phyloP scores from a whole-genome alignment of 225 moss, liverwort and hornwort genomes.

The Marchantia paleacea region DNA sequence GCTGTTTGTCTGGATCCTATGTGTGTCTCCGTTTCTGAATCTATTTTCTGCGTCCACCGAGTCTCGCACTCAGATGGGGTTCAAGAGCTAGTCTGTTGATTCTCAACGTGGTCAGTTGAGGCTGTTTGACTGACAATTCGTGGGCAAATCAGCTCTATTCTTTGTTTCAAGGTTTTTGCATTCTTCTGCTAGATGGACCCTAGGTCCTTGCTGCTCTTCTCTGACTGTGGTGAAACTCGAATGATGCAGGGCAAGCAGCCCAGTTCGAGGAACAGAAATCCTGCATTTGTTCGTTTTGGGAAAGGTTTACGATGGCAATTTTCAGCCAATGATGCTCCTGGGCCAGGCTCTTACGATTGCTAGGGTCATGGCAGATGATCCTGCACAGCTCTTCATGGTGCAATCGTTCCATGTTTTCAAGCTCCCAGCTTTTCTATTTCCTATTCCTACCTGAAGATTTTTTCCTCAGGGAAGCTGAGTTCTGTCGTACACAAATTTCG shows the following conservation, averaged over 20 bases:
- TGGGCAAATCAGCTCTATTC: too few relatives aligned
- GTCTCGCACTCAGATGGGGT: neutral
- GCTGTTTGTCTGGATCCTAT: neutral
- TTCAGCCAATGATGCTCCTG: constrained; percentile 47
- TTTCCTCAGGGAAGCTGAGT: neutral
- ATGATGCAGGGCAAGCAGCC: constrained; percentile 66
- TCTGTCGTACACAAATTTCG: neutral
- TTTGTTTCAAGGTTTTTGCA: neutral
- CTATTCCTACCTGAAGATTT: neutral
- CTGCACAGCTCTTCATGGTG: neutral
- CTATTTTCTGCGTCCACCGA: neutral
- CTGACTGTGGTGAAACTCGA: neutral
- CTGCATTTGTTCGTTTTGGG: constrained; percentile 68
- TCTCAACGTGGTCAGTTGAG: too few relatives aligned
- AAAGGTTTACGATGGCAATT: constrained; percentile 68
- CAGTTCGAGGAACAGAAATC: constrained; percentile 64
- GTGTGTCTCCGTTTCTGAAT: neutral
- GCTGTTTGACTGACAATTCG: too few relatives aligned
- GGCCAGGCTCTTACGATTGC: constrained; percentile 76
- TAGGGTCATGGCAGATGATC: constrained; percentile 14
- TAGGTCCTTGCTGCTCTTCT: neutral
- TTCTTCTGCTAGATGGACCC: neutral
- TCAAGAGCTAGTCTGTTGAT: too few relatives aligned
- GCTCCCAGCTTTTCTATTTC: neutral
- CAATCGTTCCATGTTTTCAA: neutral